Evolutionary conservation across 768 basidiomycete species (phyloP).

Genomic region (Sporobolomyces phaffii): DNA sequence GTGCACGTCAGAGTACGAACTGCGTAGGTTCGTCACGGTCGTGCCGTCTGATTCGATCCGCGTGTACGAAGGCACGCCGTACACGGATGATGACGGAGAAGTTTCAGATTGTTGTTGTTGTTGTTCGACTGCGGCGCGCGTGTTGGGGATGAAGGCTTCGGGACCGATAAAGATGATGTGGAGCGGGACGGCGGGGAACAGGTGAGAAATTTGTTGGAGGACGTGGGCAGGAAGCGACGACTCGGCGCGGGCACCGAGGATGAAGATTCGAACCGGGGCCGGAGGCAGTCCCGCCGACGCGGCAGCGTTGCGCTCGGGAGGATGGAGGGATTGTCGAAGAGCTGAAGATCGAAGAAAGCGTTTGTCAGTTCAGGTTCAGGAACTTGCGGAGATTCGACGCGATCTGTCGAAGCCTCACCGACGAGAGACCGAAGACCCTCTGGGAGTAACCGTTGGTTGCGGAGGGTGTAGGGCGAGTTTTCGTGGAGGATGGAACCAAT

Average conservation of each 20-base stretch:
- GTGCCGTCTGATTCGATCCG: slow-evolving; percentile 75
- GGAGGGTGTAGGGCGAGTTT: slow-evolving; percentile 73
- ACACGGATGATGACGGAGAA: slow-evolving; percentile 50
- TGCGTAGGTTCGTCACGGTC: slow-evolving; percentile 80
- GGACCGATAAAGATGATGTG: slow-evolving; percentile 95
- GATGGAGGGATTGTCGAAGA: slow-evolving; percentile 81
- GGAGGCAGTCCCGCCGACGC: slow-evolving; percentile 37
- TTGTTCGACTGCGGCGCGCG: slow-evolving; percentile 11
- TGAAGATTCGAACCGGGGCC: slow-evolving; percentile 82
- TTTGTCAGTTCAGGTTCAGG: background rate
- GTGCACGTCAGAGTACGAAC: slow-evolving; percentile 76
- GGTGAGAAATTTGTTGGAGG: slow-evolving; percentile 87
- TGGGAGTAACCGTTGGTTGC: slow-evolving; percentile 79
- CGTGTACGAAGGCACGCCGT: slow-evolving; percentile 88
- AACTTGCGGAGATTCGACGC: too few relatives aligned
- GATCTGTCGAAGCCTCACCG: slow-evolving; percentile 57
- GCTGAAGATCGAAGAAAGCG: slow-evolving; percentile 53
- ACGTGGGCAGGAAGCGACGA: slow-evolving; percentile 88
- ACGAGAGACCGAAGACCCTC: slow-evolving; percentile 89
- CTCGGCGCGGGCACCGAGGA: slow-evolving; percentile 91
- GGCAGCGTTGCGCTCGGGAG: slow-evolving; percentile 49
- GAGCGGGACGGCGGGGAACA: slow-evolving; percentile 87
- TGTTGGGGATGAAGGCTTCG: slow-evolving; percentile 73
- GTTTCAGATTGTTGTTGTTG: too few relatives aligned
- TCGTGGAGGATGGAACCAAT: slow-evolving; percentile 86